A percentile compares a stretch with the other conserved stretches of the same genome.
phyloP scores from a whole-genome alignment of 2,329 filamentous ascomycete genomes.

The Pseudogymnoascus pannorum region DNA sequence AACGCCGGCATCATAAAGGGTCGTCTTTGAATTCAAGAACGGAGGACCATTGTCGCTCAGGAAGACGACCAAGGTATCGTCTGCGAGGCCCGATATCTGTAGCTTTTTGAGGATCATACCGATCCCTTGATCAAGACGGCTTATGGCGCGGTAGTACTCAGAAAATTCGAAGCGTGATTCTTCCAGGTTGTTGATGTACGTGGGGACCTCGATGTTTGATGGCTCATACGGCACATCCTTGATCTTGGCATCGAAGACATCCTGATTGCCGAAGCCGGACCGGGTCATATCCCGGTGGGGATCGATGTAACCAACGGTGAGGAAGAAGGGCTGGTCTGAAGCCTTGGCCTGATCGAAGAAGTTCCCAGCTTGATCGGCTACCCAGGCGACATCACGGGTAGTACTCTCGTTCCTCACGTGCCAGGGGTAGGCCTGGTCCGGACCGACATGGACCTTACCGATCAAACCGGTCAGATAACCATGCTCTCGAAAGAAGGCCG shows the following conservation, averaged over 20 bases:
- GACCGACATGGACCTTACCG: slow-evolving; percentile 43
- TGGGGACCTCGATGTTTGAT: slow-evolving; percentile 23
- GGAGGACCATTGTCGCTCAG: slow-evolving; percentile 36
- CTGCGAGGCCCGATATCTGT: slow-evolving; percentile 20
- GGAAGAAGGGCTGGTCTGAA: slow-evolving; percentile 33
- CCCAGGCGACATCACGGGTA: slow-evolving; percentile 36
- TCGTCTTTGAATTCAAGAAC: slow-evolving; percentile 38
- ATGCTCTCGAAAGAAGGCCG: slow-evolving; percentile 31
- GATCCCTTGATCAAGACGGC: slow-evolving; percentile 32
- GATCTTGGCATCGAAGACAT: slow-evolving; percentile 21
- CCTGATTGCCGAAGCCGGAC: slow-evolving; percentile 28
- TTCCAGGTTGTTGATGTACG: slow-evolving; percentile 21
- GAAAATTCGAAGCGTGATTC: slow-evolving; percentile 25
- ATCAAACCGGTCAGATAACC: slow-evolving; percentile 41
- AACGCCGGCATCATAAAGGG: slow-evolving; percentile 35
- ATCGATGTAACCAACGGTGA: slow-evolving; percentile 41
- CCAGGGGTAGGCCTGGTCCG: slow-evolving; percentile 36
- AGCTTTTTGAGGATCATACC: slow-evolving; percentile 30
- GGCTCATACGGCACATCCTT: slow-evolving; percentile 12
- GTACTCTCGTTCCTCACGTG: slow-evolving; percentile 33
- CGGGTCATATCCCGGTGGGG: slow-evolving; percentile 38
- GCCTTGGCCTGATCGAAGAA: slow-evolving; percentile 33
- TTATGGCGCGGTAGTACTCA: slow-evolving; percentile 19
- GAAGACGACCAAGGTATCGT: slow-evolving; percentile 33
- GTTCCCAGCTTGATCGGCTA: slow-evolving; percentile 31